Evolutionary conservation across 495 filamentous ascomycete species (phyloP).

Genomic region (Penicillium herquei): DNA sequence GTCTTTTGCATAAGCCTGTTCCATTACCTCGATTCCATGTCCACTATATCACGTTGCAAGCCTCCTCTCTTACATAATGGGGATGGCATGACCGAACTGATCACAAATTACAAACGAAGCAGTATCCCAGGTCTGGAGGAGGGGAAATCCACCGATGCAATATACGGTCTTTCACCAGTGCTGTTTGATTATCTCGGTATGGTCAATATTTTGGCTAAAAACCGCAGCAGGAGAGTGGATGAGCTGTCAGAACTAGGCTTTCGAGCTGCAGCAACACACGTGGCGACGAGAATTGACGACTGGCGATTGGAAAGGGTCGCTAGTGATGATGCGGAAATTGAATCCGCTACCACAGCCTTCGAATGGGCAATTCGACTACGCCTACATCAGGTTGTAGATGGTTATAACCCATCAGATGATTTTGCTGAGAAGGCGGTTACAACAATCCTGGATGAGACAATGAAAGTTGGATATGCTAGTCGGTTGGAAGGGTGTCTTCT

Average conservation of each 20-base stretch:
- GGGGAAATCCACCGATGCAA: slow-evolving; percentile 14
- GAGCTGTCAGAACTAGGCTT: slow-evolving; percentile 33
- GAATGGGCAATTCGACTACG: slow-evolving; percentile 32
- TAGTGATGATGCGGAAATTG: slow-evolving; percentile 7
- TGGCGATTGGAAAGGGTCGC: slow-evolving; percentile 13
- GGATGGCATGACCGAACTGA: slow-evolving; percentile 19
- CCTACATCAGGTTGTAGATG: slow-evolving; percentile 30
- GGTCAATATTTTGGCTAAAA: slow-evolving; percentile 30
- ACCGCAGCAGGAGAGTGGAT: slow-evolving; percentile 26
- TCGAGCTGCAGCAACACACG: slow-evolving; percentile 23
- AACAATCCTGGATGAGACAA: slow-evolving; percentile 15
- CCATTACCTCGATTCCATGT: slow-evolving; percentile 33
- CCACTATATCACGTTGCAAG: slow-evolving; percentile 31
- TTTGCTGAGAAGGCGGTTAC: slow-evolving; percentile 20
- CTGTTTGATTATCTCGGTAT: slow-evolving; percentile 26
- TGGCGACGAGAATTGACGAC: slow-evolving; percentile 20
- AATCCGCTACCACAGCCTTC: slow-evolving; percentile 23
- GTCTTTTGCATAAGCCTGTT: slow-evolving; percentile 27
- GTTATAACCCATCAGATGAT: slow-evolving; percentile 19
- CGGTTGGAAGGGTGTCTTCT: slow-evolving; percentile 27
- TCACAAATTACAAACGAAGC: slow-evolving; percentile 8
- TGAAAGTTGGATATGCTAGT: slow-evolving; percentile 24
- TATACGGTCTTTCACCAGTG: slow-evolving; percentile 24
- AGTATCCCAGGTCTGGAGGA: slow-evolving; percentile 9
- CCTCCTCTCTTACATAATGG: slow-evolving; percentile 22